A percentile compares a stretch with the other conserved stretches of the same genome.
Evolutionary conservation across 2,329 filamentous ascomycete species (phyloP).

Genomic region (Hypoxylon sp.): DNA sequence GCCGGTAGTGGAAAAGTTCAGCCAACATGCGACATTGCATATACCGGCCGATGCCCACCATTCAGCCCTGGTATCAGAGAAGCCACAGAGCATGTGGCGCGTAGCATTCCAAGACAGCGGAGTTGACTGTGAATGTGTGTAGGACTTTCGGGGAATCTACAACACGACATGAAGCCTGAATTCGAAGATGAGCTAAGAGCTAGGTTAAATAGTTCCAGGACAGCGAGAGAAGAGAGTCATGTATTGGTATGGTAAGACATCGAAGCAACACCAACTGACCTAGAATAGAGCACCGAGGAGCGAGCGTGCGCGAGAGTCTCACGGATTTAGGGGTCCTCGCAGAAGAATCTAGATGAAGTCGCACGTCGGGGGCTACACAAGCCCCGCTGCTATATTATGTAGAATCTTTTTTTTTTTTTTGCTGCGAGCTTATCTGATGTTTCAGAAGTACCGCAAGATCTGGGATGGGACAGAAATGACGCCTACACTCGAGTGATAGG

Average conservation of each 20-base stretch:
- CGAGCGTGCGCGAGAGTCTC: not conserved
- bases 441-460: constrained; percentile 26
- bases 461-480: constrained; percentile 13
- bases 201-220: not conserved
- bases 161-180: not conserved
- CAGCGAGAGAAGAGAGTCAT: not conserved
- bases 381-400: constrained; percentile 21
- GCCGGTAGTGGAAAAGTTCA: not conserved
- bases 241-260: constrained; percentile 1
- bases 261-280: not conserved
- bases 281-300: not conserved
- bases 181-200: not conserved
- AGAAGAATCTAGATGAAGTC: constrained; percentile 1
- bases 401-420: not conserved
- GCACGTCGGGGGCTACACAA: constrained; percentile 20
- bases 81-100: not conserved
- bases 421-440: constrained; percentile 11
- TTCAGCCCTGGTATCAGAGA: not conserved
- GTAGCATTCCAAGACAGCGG: not conserved
- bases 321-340: constrained; percentile 5
- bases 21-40: constrained; percentile 4
- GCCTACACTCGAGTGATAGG: constrained; percentile 10
- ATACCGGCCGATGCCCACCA: not conserved
- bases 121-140: not conserved
- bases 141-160: not conserved